phyloP scores from a whole-genome alignment of 2,329 filamentous ascomycete species.

The Alternaria brassicae region DNA sequence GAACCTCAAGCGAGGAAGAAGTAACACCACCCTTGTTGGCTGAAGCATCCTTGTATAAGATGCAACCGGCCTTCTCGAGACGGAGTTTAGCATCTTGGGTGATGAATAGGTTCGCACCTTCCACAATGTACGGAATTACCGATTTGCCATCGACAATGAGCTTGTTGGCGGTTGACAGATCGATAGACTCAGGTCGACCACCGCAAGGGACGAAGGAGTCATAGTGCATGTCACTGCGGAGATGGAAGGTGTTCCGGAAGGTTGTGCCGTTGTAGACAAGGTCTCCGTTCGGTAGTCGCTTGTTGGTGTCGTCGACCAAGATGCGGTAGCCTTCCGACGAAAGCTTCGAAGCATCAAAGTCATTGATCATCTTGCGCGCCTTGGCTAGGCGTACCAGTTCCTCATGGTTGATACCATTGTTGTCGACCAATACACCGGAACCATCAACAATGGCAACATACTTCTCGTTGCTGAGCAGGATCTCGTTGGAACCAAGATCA shows the following conservation, averaged over 20 bases:
- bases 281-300: conserved; percentile 88
- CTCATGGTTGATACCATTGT: conserved; percentile 82
- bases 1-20: conserved; percentile 93
- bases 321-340: conserved; percentile 90
- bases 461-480: conserved; percentile 92
- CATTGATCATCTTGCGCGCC: conserved; percentile 84
- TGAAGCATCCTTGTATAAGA: conserved; percentile 96
- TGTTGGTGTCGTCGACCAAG: conserved; percentile 86
- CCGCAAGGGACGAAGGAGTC: conserved; percentile 96
- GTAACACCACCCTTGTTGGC: conserved; percentile 99
- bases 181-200: conserved; percentile 94
- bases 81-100: conserved; percentile 97
- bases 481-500: conserved; percentile 97
- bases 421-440: conserved; percentile 91
- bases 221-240: conserved; percentile 75
- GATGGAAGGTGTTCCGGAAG: conserved; percentile 97
- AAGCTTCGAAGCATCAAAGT: conserved; percentile 85
- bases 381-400: conserved; percentile 87
- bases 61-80: conserved; percentile 91
- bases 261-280: conserved; percentile 86
- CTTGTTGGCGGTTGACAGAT: conserved; percentile 83
- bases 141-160: conserved; percentile 90
- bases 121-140: conserved; percentile 91
- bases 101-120: conserved; percentile 98
- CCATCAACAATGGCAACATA: conserved; percentile 97